Conservation (phyloP, 495 filamentous ascomycete species). For the Diplogelasinospora grovesii region DNA sequence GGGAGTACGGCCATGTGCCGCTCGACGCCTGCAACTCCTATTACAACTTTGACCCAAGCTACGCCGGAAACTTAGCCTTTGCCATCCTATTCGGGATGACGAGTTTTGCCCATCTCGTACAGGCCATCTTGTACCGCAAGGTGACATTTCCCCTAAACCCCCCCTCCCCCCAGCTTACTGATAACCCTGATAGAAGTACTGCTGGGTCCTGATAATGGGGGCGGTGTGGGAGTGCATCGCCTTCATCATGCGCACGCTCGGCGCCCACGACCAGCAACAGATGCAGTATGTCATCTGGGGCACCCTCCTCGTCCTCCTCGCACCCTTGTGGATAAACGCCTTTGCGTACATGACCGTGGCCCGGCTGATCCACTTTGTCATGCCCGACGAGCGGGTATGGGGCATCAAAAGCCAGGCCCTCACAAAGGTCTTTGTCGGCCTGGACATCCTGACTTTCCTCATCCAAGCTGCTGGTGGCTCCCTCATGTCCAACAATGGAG, state of each 20-base stretch:
- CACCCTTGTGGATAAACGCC: constrained; percentile 19
- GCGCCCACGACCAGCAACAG: constrained; percentile 18
- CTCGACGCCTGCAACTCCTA: constrained; percentile 25
- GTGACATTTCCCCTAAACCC: background rate
- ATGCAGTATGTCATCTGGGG: constrained; percentile 1
- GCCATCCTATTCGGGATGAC: constrained; percentile 30
- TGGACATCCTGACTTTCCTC: constrained; percentile 57
- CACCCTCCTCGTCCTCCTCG: constrained; percentile 13
- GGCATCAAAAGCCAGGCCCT: constrained; percentile 43
- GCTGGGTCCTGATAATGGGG: constrained; percentile 46
- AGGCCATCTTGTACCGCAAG: constrained; percentile 24
- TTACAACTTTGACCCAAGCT: constrained; percentile 25
- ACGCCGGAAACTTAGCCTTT: constrained; percentile 11
- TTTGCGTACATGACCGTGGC: constrained; percentile 34
- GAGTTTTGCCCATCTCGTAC: constrained; percentile 25
- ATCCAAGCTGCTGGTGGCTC: constrained; percentile 49
- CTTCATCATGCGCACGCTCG: constrained; percentile 26
- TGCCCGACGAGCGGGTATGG: constrained; percentile 35
- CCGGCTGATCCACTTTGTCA: constrained; percentile 53
- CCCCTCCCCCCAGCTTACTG: background rate
- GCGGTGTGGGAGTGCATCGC: constrained; percentile 36
- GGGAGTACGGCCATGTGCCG: constrained; percentile 26
- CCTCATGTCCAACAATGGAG: constrained; percentile 25
- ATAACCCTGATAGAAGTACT: constrained; percentile 28
- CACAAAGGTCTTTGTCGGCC: constrained; percentile 50